Conservation (phyloP, 192 early-diverging fungal species). For the Blastocladiella britannica region DNA sequence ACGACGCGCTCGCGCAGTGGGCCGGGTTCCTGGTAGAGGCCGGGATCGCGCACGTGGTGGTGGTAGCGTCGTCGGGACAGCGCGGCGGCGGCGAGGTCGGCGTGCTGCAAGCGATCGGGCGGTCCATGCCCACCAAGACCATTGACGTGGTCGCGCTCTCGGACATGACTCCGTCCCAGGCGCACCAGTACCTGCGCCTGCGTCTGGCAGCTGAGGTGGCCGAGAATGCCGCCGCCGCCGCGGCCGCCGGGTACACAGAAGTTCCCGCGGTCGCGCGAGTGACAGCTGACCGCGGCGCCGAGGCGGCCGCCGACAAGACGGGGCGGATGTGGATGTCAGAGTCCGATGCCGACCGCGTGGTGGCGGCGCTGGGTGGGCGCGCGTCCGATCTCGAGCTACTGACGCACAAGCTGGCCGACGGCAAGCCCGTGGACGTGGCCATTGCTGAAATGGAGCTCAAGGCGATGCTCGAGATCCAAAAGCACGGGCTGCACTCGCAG, state of each 20-base stretch:
- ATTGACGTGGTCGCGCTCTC: not conserved
- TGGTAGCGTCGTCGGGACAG: not conserved
- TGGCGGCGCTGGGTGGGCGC: not conserved
- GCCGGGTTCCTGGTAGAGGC: not conserved
- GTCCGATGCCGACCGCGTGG: too few relatives aligned
- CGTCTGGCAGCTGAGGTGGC: too few relatives aligned
- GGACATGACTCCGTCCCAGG: not conserved
- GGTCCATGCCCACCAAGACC: not conserved
- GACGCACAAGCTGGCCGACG: not conserved
- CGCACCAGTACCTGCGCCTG: not conserved
- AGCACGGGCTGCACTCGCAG: not conserved
- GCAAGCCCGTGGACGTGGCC: not conserved
- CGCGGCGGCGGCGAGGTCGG: conserved; percentile 1
- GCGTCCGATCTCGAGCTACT: not conserved
- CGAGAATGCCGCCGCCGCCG: not conserved
- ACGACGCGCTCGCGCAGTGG: not conserved
- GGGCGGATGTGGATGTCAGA: too few relatives aligned
- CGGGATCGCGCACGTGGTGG: not conserved
- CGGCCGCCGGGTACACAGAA: not conserved
- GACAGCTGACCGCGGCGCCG: too few relatives aligned
- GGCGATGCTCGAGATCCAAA: not conserved
- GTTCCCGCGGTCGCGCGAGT: too few relatives aligned
- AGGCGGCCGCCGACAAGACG: too few relatives aligned
- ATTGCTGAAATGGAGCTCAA: not conserved
- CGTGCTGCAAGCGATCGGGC: not conserved